Base-by-base conservation (phyloP, 2,329 filamentous ascomycete genomes). In the Xylariaceae sp. region DNA sequence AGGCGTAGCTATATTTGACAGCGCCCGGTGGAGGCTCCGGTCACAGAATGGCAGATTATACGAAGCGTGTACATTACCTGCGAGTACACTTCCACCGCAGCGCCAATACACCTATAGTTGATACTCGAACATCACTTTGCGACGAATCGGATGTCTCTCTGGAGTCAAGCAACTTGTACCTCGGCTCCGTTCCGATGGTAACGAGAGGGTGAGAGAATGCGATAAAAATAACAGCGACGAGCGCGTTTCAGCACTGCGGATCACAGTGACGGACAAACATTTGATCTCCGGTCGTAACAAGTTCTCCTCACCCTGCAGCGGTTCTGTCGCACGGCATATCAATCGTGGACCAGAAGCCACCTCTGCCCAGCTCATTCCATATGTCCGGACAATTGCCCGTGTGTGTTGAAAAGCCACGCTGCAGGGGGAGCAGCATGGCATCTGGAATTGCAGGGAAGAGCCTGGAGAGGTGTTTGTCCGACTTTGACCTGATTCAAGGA, bases 171-270 rank as follows among this genome's bases (percentile, higher is more conserved):
- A 34, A 59, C 50, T n/a, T 45, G 48, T 47, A 55, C 50, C 53
- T 65, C 60, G 61, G 61, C 54, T 61, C 56, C 60, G 58, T 59
- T 59, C 59, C 60, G 62, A 60, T 54, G 56, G 61, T 60, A 60
- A 57, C 58, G 55, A 56, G 50, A 55, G 49, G 50, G 51, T 54
- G 47, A 48, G 48, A 43, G 42, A 45, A 42, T 31, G 47, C 45
- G 57, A 63, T 62, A 63, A 63, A 63, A 62, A 63, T 61, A 61
- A 59, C 56, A 54, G 57, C 54, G 54, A 60, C 9, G 13, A 3
- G 13, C 33, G 50, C 45, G 56, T 56, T 58, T 63, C 63, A 64
- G 55, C 55, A 59, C 49, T 28, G 22, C 22, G 22, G 22, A 47
- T 61, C 43, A 54, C 61, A 61, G 61, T 63, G 61, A 57, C 56